Evolutionary conservation across 2,329 filamentous ascomycete genomes (phyloP).

Genomic region (Karstenula rhodostoma): DNA sequence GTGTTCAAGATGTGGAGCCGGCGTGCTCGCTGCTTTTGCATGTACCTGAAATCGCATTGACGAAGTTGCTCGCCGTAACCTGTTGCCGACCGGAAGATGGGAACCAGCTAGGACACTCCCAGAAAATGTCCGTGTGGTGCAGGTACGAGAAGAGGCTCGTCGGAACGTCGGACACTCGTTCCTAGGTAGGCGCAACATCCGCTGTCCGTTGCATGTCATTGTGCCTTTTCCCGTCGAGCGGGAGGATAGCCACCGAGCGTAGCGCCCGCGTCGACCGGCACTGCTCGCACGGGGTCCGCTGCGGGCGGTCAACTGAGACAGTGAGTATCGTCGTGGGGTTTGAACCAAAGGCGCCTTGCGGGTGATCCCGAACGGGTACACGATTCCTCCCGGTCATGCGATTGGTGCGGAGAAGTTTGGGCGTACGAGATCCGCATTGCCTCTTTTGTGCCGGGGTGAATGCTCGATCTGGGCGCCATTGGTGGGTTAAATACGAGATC

Average conservation of each 20-base stretch:
- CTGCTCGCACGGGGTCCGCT: not conserved
- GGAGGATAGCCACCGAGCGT: constrained; percentile 17
- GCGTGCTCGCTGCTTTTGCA: constrained; percentile 35
- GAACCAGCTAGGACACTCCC: constrained; percentile 27
- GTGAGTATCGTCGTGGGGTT: constrained; percentile 27
- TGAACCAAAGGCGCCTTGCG: constrained; percentile 28
- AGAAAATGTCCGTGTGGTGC: constrained; percentile 38
- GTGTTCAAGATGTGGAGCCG: constrained; percentile 22
- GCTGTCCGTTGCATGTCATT: constrained; percentile 13
- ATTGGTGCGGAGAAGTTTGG: constrained; percentile 15
- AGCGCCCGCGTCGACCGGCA: constrained; percentile 15
- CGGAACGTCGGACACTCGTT: constrained; percentile 35
- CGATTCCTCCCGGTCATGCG: constrained; percentile 9
- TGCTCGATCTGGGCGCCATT: constrained; percentile 13
- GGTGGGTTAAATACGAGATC: constrained; percentile 19
- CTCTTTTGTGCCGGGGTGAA: constrained; percentile 18
- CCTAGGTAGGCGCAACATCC: constrained; percentile 25
- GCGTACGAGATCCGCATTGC: constrained; percentile 14
- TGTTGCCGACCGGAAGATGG: constrained; percentile 35
- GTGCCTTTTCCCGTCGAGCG: constrained; percentile 9
- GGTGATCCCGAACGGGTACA: constrained; percentile 19
- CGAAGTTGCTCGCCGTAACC: constrained; percentile 7
- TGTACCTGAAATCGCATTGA: constrained; percentile 10
- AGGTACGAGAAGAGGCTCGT: constrained; percentile 28
- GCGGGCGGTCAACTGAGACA: constrained; percentile 24